Percentiles rank a stretch among this genome's conserved stretches.
phyloP scores from a whole-genome alignment of 2,329 filamentous ascomycete genomes.

The Calonectria henricotiae region DNA sequence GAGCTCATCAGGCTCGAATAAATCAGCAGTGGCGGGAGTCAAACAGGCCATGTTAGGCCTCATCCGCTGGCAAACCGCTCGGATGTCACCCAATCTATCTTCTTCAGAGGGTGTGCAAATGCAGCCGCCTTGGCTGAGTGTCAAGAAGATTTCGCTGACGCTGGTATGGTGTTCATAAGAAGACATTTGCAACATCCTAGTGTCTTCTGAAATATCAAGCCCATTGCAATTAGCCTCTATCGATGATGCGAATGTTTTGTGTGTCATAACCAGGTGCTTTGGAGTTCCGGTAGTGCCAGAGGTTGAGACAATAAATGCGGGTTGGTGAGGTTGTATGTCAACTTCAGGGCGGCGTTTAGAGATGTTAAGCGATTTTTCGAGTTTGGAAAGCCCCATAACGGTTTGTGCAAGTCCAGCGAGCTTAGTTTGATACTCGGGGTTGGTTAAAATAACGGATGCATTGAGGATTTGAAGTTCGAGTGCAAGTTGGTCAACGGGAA shows the following conservation, averaged over 20 bases:
- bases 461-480: slow-evolving; percentile 2
- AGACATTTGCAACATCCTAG: slow-evolving; percentile 8
- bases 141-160: slow-evolving; percentile 9
- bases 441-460: slow-evolving; percentile 4
- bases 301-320: slow-evolving; percentile 10
- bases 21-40: slow-evolving; percentile 14
- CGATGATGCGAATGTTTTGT: not conserved
- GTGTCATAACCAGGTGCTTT: not conserved
- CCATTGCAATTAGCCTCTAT: slow-evolving; percentile 9
- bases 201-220: slow-evolving; percentile 14
- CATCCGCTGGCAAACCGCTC: not conserved
- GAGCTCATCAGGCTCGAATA: slow-evolving; percentile 24
- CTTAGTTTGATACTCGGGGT: not conserved
- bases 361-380: slow-evolving; percentile 3
- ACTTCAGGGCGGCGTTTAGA: slow-evolving; percentile 9
- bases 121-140: slow-evolving; percentile 6
- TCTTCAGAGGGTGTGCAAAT: slow-evolving; percentile 16
- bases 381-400: not conserved
- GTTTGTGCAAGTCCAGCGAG: slow-evolving; percentile 5
- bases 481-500: slow-evolving; percentile 14
- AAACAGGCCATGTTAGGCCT: slow-evolving; percentile 8
- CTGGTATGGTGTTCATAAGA: slow-evolving; percentile 14
- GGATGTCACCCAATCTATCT: not conserved
- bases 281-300: slow-evolving; percentile 9
- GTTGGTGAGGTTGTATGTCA: not conserved